Evolutionary conservation across 805 yeast species (phyloP).

Genomic region (Suhomyces sp.): DNA sequence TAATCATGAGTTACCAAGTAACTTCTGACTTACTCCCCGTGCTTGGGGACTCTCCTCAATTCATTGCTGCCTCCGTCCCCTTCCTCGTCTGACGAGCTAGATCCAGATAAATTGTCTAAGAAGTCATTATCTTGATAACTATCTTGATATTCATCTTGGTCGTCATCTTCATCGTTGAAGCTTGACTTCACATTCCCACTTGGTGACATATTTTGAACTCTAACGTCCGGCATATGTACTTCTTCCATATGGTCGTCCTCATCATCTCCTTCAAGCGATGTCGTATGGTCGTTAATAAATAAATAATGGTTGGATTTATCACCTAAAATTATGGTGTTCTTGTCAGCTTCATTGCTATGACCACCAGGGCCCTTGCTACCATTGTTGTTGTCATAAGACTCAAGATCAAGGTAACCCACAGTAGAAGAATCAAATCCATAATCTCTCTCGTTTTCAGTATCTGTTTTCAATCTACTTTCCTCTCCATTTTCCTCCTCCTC

Average conservation of each 20-base stretch:
- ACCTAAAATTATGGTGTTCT: slow-evolving; percentile 33
- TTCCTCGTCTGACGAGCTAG: slow-evolving; percentile 44
- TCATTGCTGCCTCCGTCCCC: slow-evolving; percentile 30
- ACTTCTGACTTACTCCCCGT: slow-evolving; percentile 4
- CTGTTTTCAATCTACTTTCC: slow-evolving; percentile 5
- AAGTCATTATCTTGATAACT: slow-evolving; percentile 30
- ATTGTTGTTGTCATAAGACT: slow-evolving; percentile 30
- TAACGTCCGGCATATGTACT: slow-evolving; percentile 19
- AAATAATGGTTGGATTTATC: slow-evolving; percentile 35
- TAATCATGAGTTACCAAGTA: too few relatives aligned
- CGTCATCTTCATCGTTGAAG: slow-evolving; percentile 26
- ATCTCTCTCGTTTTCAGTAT: slow-evolving; percentile 12
- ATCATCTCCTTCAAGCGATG: slow-evolving; percentile 12
- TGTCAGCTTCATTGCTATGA: slow-evolving; percentile 16
- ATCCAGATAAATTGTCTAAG: slow-evolving; percentile 42
- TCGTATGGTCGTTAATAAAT: slow-evolving; percentile 25
- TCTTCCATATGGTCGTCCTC: slow-evolving; percentile 24
- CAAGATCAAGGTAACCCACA: slow-evolving; percentile 40
- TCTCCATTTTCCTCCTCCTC: slow-evolving; percentile 14
- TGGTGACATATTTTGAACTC: slow-evolving; percentile 36
- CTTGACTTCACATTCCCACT: slow-evolving; percentile 17
- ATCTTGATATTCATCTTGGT: slow-evolving; percentile 19
- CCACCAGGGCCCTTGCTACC: background rate
- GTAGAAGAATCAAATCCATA: slow-evolving; percentile 34
- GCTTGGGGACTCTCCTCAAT: slow-evolving; percentile 37